Base-by-base conservation (phyloP, 805 yeast species). In the Metschnikowia arizonensis region DNA sequence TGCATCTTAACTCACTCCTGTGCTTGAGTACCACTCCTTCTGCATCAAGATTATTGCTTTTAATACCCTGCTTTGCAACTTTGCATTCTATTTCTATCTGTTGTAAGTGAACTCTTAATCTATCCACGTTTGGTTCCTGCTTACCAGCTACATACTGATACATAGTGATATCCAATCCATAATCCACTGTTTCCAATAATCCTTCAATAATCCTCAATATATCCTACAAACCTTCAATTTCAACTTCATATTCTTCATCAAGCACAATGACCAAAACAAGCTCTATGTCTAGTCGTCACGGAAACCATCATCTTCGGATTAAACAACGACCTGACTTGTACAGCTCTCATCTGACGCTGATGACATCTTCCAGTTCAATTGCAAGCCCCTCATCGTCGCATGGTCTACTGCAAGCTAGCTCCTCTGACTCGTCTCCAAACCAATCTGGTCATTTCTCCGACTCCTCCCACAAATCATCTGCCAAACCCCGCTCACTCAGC, bases 401-500 rank as follows among this genome's bases (percentile, higher is more conserved):
- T n/a, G 30, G 12, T 19, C 40, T 36, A 35, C 35, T 30, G 42
- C 42, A 29, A 11, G n/a, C 18, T 9, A 39, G 42, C 23, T 40
- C 45, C 15, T 24, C 23, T 11, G 41, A 37, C 11, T 11, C 29
- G 9, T 26, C 34, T 5, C 41, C 45, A 12, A 23, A 14, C 34
- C 32, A 26, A 5, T 6, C 29, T n/a, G 25, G 40, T n/a, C 30
- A 38, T 17, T 19, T 32, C 9, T 14, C 43, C 15, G 55, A 49
- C 5, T 30, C 53, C 8, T 15, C 29, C n/a, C 48, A 51, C 29
- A 49, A 46, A 34, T 31, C 32, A 24, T 26, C 45, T 35, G 21
- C 45, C 26, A 46, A 50, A 19, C 38, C 49, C 15, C 46, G 52
- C 7, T 46, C 54, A 4, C 42, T 48, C 11, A 45, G 56, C 33